Percentiles rank a stretch among this genome's conserved stretches.
phyloP scores from a whole-genome alignment of 2,329 filamentous ascomycete species.

The Phaeosphaeriaceae sp. region DNA sequence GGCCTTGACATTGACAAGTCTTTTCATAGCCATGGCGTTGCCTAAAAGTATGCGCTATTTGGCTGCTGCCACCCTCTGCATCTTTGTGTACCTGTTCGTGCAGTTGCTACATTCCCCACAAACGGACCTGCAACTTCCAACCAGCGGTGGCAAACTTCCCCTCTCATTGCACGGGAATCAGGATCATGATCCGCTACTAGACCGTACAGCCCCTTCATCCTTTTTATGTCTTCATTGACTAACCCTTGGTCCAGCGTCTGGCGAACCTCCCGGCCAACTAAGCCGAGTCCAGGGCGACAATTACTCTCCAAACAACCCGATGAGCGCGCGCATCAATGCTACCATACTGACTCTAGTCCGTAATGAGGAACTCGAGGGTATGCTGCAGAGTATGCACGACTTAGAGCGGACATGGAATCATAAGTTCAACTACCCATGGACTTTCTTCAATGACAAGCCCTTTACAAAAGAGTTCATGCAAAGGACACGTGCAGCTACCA shows the following conservation, averaged over 20 bases:
- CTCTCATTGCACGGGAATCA: constrained; percentile 60
- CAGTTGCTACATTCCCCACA: constrained; percentile 71
- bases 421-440: constrained; percentile 99
- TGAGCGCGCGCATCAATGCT: constrained; percentile 87
- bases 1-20: neutral
- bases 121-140: constrained; percentile 47
- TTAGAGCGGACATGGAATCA: constrained; percentile 94
- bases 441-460: constrained; percentile 95
- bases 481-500: constrained; percentile 79
- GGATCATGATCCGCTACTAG: constrained; percentile 82
- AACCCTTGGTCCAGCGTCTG: constrained; percentile 65
- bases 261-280: constrained; percentile 80
- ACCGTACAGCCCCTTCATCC: constrained; percentile 67
- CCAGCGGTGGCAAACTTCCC: constrained; percentile 15
- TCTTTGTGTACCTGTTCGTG: constrained; percentile 81
- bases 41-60: constrained; percentile 84
- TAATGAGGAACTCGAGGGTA: constrained; percentile 83
- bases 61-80: constrained; percentile 70
- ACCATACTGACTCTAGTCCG: constrained; percentile 90
- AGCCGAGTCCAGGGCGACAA: constrained; percentile 72
- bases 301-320: constrained; percentile 76
- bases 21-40: constrained; percentile 71
- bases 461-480: constrained; percentile 94
- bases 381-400: constrained; percentile 88
- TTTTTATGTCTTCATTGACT: constrained; percentile 1